phyloP scores from a whole-genome alignment of 2,329 filamentous ascomycete species.

The Phyllosticta citrichinensis region DNA sequence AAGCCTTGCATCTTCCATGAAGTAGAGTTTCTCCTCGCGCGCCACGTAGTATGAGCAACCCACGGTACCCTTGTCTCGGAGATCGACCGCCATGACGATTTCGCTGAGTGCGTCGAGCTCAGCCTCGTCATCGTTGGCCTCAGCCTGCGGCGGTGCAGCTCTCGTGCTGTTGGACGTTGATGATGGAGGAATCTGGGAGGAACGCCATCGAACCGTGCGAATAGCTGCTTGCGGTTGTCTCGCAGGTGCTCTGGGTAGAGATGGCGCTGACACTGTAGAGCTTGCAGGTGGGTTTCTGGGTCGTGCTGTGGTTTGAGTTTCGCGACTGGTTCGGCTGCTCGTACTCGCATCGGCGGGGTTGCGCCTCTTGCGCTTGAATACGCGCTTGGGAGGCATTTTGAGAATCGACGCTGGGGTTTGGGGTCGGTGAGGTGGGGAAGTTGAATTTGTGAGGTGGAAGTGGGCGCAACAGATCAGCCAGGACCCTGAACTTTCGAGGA shows the following conservation, averaged over 20 bases:
- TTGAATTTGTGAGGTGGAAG: background rate
- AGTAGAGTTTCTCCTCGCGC: constrained; percentile 56
- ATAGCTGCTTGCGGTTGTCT: background rate
- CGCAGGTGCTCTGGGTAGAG: background rate
- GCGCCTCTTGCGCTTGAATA: background rate
- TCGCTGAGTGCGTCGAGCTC: constrained; percentile 48
- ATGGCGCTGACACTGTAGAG: background rate
- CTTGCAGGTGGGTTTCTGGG: background rate
- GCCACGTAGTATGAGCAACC: constrained; percentile 80
- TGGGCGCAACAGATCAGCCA: no score
- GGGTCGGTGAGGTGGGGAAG: background rate
- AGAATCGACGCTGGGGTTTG: background rate
- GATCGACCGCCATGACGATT: constrained; percentile 69
- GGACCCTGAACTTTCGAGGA: no score
- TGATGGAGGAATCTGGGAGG: constrained; percentile 12
- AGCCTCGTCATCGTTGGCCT: constrained; percentile 25
- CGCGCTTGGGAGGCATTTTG: background rate
- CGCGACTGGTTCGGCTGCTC: background rate
- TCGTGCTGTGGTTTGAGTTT: background rate
- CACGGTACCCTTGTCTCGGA: constrained; percentile 58
- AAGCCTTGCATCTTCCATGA: constrained; percentile 66
- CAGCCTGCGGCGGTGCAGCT: background rate
- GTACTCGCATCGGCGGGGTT: background rate
- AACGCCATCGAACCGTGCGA: constrained; percentile 7
- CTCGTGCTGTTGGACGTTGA: background rate